Percentiles rank a stretch among this genome's conserved stretches.
Conservation (phyloP, 108 stramenopile genomes). For the Cyclotella kingstonii region DNA sequence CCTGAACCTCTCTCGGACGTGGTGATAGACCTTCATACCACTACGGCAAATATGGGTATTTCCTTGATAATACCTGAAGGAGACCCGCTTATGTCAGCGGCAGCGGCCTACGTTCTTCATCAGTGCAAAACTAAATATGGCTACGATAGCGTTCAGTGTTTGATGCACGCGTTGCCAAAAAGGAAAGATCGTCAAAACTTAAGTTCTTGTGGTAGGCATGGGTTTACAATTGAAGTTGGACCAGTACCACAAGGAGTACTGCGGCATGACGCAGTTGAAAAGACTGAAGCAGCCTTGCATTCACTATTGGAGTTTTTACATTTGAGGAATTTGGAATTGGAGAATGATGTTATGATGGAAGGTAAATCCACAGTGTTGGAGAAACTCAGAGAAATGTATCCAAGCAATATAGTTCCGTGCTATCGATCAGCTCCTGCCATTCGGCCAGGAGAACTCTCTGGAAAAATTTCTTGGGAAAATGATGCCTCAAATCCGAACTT, state of each 20-base stretch:
- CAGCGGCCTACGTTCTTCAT: slow-evolving; percentile 75
- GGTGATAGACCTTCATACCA: slow-evolving; percentile 79
- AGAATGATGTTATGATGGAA: slow-evolving; percentile 15
- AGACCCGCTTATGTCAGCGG: slow-evolving; percentile 61
- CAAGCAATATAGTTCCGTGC: slow-evolving; percentile 54
- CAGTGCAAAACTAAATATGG: slow-evolving; percentile 42
- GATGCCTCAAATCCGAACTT: slow-evolving; percentile 66
- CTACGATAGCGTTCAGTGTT: slow-evolving; percentile 30
- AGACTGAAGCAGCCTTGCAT: slow-evolving; percentile 61
- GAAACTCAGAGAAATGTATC: slow-evolving; percentile 39
- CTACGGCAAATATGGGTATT: slow-evolving; percentile 82
- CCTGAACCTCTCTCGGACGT: slow-evolving; percentile 51
- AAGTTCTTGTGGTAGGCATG: slow-evolving; percentile 61
- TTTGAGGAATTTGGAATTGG: slow-evolving; percentile 39
- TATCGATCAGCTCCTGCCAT: slow-evolving; percentile 72
- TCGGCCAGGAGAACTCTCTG: slow-evolving; percentile 68
- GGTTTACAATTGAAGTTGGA: slow-evolving; percentile 84
- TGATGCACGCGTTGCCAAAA: slow-evolving; percentile 65
- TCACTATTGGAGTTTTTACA: slow-evolving; percentile 68
- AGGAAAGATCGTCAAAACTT: slow-evolving; percentile 65
- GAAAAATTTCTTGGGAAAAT: slow-evolving; percentile 73
- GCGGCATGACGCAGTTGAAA: slow-evolving; percentile 79
- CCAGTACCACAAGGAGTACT: slow-evolving; percentile 78
- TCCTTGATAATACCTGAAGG: slow-evolving; percentile 73
- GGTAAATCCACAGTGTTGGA: slow-evolving; percentile 17